These are phyloP conservation scores for Psilocybe tampanensis DNA, from an alignment of 768 basidiomycete genomes.

Conservation along the genomic window DNA sequence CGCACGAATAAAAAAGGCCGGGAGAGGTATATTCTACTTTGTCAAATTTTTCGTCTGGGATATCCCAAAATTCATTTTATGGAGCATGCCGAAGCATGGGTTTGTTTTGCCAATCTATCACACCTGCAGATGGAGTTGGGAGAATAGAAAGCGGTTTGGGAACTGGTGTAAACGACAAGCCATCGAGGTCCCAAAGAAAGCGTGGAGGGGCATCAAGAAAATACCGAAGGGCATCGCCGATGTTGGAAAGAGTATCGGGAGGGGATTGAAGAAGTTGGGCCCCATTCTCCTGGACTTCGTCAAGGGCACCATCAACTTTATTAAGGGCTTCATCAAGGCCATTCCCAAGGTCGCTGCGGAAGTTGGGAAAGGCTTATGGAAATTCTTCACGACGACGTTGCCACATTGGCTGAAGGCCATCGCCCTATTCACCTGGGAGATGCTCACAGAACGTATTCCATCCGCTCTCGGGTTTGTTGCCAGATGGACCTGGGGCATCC, in stretches of 20 bases:
- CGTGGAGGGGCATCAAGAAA: neutral
- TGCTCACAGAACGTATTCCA: neutral
- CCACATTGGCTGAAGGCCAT: neutral
- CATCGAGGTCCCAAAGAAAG: neutral
- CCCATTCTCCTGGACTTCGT: neutral
- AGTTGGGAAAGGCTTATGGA: neutral
- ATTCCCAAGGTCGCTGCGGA: neutral
- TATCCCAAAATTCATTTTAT: neutral
- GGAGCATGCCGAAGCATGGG: neutral
- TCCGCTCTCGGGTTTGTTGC: neutral
- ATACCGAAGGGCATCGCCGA: neutral
- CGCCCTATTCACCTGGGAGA: neutral
- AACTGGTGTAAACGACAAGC: conserved; percentile 3
- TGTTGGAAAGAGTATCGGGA: neutral
- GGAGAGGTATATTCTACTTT: neutral
- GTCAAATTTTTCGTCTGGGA: neutral
- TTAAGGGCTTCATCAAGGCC: neutral
- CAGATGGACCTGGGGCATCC: conserved; percentile 1
- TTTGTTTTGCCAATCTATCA: neutral
- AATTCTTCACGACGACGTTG: neutral
- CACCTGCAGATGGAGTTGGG: neutral
- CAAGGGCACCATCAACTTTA: neutral
- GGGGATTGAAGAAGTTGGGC: neutral
- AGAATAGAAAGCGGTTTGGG: neutral
- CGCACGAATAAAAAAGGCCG: neutral